A percentile compares a stretch with the other conserved stretches of the same genome.
Evolutionary conservation across 1,139 yeast species (phyloP).

Genomic region (Blastobotrys raffinosifermentans): DNA sequence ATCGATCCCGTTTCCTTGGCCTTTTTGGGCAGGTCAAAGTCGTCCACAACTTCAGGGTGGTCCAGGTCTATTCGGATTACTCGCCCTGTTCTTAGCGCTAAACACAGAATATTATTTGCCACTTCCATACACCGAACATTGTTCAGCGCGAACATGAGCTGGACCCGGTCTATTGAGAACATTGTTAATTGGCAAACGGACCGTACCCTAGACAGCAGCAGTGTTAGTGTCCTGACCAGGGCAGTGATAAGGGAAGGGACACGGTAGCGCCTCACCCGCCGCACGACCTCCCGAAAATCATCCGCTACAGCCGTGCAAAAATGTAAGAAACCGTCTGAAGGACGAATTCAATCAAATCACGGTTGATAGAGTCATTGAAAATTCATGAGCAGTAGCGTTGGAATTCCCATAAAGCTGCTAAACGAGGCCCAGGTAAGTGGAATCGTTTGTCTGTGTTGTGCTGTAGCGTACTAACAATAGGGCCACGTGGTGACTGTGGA

Average conservation of each 20-base stretch:
- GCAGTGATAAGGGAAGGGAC: no score
- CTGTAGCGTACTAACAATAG: conserved; percentile 28
- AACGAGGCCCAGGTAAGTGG: conserved; percentile 65
- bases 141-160: conserved; percentile 46
- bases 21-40: conserved; percentile 30
- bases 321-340: no score
- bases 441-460: not conserved
- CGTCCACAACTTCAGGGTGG: conserved; percentile 48
- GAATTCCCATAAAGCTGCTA: conserved; percentile 79
- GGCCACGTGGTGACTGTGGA: conserved; percentile 86
- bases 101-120: conserved; percentile 42
- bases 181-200: conserved; percentile 16
- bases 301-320: no score
- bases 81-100: conserved; percentile 42
- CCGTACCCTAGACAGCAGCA: no score
- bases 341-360: no score
- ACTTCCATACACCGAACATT: conserved; percentile 43
- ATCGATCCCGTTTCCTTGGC: conserved; percentile 30
- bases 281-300: no score
- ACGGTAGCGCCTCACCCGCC: no score
- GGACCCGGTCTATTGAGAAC: conserved; percentile 47
- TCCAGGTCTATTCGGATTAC: conserved; percentile 49
- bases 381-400: conserved; percentile 39
- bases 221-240: no score
- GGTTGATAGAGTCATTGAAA: no score